Evolutionary conservation across 139 green algal genomes (phyloP), one percentile per base, ranked within the genome.

Genomic region (Nannochloris sp.): DNA sequence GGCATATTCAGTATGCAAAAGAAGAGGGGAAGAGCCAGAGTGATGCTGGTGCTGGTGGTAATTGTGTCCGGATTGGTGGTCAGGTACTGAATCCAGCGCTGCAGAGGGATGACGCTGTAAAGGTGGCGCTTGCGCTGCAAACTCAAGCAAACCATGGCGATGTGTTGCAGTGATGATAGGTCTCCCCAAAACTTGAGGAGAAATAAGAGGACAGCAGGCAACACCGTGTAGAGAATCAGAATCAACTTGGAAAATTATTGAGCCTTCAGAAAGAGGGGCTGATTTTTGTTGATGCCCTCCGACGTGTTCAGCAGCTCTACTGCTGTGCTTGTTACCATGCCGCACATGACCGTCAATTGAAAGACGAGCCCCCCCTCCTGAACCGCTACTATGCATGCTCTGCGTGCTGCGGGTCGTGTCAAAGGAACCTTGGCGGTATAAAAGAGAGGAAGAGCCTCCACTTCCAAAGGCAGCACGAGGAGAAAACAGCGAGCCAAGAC

Each of bases 121-220:
- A 19, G 51, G 10, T 9, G 51, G 51, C 51, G 51, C 51, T 59
- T 70, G 55, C 6, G 66, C 47, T 35, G 74, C 65, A 9, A 53
- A 47, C 54, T 80, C 70, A 29, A 80, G 42, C 8, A 84, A 59
- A 5, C 77, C 77, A 12, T 80, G 63, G 4, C 67, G 51, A 1
- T 47, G 38, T 3, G 65, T 72, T 29, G 77, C 64, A 12, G 66
- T 64, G 8, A 73, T 70, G 19, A 84, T 29, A 2, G 69, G 65
- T 29, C 77, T 71, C 24, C 64, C 73, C 4, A 61, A 44, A 19
- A 75, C 56, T 27, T 70, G 67, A 39, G 55, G 68, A 6, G 68
- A 39, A 45, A 72, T 70, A 35, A 72, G 60, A 3, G 60, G 39
- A 65, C 72, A 72, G 39, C 48, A 65, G 9, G 64, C 70, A n/a